Evolutionary conservation across 345 rosid species (phyloP).

Genomic region (Angophora floribunda): DNA sequence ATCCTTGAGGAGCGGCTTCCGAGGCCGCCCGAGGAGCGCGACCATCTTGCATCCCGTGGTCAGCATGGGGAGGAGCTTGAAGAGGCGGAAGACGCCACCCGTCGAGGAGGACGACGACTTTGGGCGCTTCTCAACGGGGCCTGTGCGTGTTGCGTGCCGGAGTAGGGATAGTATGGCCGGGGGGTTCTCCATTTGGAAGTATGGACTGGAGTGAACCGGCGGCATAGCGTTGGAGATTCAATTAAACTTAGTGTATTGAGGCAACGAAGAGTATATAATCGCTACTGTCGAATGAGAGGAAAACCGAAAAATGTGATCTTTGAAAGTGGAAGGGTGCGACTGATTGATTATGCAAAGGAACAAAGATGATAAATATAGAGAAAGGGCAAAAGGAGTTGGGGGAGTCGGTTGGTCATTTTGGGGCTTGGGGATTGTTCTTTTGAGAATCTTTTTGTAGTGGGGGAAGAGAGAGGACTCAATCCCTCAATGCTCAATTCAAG

Average conservation of each 20-base stretch:
- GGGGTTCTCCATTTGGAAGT: conserved; percentile 65
- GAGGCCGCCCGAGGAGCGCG: conserved; percentile 57
- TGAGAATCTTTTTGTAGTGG: conserved; percentile 32
- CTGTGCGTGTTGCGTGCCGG: conserved; percentile 22
- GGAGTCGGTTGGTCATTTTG: conserved; percentile 34
- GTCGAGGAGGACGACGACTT: conserved; percentile 28
- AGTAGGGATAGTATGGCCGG: conserved; percentile 66
- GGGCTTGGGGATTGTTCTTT: conserved; percentile 13
- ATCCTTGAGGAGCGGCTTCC: conserved; percentile 72
- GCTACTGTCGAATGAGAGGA: background rate
- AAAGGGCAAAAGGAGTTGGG: conserved; percentile 10
- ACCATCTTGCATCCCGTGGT: conserved; percentile 98
- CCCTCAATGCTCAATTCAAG: background rate
- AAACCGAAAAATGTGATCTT: background rate
- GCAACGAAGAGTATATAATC: background rate
- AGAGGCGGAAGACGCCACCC: conserved; percentile 66
- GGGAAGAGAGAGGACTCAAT: conserved; percentile 10
- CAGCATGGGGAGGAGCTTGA: conserved; percentile 91
- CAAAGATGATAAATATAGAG: background rate
- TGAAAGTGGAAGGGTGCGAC: background rate
- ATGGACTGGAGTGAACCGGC: conserved; percentile 74
- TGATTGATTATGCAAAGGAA: background rate
- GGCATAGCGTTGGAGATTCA: conserved; percentile 6
- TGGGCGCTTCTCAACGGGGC: conserved; percentile 21
- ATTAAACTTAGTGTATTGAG: background rate